Percentiles rank a stretch among this genome's conserved stretches.
Conservation (phyloP, 345 rosid genomes). For the Syzygium oleosum region DNA sequence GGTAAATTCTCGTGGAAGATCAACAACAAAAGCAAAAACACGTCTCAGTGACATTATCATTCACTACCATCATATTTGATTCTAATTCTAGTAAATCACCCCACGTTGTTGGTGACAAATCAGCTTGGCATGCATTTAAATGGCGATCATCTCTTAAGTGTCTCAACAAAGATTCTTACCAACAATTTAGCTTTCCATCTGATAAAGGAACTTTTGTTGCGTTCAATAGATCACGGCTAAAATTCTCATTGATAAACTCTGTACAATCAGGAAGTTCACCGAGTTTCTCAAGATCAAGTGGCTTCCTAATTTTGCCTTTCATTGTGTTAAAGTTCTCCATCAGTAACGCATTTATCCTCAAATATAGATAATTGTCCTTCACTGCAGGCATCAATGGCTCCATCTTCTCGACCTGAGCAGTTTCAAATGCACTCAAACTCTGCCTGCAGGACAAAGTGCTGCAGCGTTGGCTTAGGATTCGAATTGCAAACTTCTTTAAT, state of each 20-base stretch:
- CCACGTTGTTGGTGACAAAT: too few species aligned
- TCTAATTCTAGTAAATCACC: too few species aligned
- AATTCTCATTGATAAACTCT: background rate
- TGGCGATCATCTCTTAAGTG: background rate
- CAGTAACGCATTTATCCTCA: background rate
- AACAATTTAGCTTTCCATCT: background rate
- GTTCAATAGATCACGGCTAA: too few species aligned
- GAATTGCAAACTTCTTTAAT: slow-evolving; percentile 4
- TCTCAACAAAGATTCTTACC: background rate
- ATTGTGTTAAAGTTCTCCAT: too few species aligned
- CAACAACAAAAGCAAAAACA: too few species aligned
- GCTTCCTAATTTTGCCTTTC: background rate
- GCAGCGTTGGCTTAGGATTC: slow-evolving; percentile 8
- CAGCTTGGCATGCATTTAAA: too few species aligned
- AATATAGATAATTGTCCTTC: background rate
- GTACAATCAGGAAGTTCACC: background rate
- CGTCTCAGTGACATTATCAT: too few species aligned
- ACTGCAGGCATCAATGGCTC: background rate
- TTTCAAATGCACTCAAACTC: background rate
- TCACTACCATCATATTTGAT: too few species aligned
- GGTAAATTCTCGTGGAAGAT: too few species aligned
- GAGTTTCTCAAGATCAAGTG: background rate
- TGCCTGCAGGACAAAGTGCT: background rate
- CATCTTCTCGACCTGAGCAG: background rate
- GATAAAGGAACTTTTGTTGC: background rate